Percentiles rank a stretch among this genome's conserved stretches.
Evolutionary conservation across 345 rosid species (phyloP).

Genomic region (Nasturtium officinale): DNA sequence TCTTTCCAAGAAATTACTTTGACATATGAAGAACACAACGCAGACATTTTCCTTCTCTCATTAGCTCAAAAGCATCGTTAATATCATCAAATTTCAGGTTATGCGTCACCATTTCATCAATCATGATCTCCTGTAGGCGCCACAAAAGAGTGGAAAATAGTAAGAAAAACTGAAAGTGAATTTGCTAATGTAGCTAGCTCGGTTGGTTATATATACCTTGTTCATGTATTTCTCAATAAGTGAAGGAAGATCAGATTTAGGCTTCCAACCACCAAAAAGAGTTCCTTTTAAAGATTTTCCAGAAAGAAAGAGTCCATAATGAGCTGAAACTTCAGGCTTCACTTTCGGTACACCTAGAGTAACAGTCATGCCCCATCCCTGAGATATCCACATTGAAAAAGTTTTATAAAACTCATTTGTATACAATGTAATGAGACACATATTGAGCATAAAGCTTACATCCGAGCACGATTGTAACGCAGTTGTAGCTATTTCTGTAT

Average conservation of each 20-base stretch:
- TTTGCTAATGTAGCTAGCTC: neutral
- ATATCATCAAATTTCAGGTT: conserved; percentile 68
- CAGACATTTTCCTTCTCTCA: conserved; percentile 82
- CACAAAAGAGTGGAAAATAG: neutral
- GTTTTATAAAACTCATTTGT: neutral
- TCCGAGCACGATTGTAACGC: conserved; percentile 90
- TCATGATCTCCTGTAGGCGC: conserved; percentile 71
- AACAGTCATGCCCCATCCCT: conserved; percentile 95
- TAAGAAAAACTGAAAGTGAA: neutral
- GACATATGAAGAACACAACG: conserved; percentile 88
- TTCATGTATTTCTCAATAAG: conserved; percentile 75
- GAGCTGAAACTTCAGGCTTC: conserved; percentile 79
- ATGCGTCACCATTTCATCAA: conserved; percentile 78
- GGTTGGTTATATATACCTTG: conserved; percentile 53
- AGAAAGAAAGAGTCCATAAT: conserved; percentile 66
- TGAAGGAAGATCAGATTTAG: conserved; percentile 84
- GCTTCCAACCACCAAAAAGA: conserved; percentile 87
- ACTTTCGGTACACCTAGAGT: conserved; percentile 90
- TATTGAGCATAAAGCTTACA: conserved; percentile 45
- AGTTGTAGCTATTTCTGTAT: conserved; percentile 67
- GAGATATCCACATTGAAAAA: conserved; percentile 9
- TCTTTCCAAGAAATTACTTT: conserved; percentile 30
- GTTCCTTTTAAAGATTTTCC: conserved; percentile 86
- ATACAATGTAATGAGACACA: neutral
- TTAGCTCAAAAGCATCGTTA: conserved; percentile 74